Evolutionary conservation across 108 stramenopile genomes (phyloP), one percentile per base, ranked within the genome.

Genomic region (Mediolabrus comicus): DNA sequence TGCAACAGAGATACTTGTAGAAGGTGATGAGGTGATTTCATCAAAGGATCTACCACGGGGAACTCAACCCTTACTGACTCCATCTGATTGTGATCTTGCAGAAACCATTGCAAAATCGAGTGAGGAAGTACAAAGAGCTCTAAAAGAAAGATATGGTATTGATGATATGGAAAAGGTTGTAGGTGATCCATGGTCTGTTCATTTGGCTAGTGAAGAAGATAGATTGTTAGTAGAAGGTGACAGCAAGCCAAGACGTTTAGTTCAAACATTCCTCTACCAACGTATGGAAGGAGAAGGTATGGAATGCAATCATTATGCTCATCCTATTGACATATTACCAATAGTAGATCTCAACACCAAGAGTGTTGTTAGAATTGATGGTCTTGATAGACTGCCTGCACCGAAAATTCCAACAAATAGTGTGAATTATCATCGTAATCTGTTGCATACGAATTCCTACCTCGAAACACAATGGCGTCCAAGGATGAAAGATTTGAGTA

Each of bases 271-370:
- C 60, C 57, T 90, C 57, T 90, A 90, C 58, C 67, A 71, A 32
- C 85, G 88, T 12, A 30, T 52, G 33, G 43, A 81, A 54, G 85
- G 85, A 26, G 43, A 69, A 4, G 84, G 59, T 10, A 10, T 83
- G 16, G 68, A 82, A 13, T 86, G 85, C 77, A 90, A 90, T 66
- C 84, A 86, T 53, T 90, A 90, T 64, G 84, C 88, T 14, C 88
- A 90, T 69, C 88, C 88, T 24, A 87, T 90, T 41, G 87, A 87
- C 53, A 75, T 90, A 52, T 33, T 90, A 8, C 88, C 88, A 11
- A 70, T 90, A 7, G 83, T 90, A 8, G 84, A 87, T 60, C 67
- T 90, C 39, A 85, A 82, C 60, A 33, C 84, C 5, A 51, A 52
- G 10, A 39, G 27, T 11, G 83, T 90, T 19, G 83, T 90, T 1